These are phyloP conservation scores for Scenedesmus sp. DNA, from an alignment of 163 green algal genomes.

Conservation along the genomic window DNA sequence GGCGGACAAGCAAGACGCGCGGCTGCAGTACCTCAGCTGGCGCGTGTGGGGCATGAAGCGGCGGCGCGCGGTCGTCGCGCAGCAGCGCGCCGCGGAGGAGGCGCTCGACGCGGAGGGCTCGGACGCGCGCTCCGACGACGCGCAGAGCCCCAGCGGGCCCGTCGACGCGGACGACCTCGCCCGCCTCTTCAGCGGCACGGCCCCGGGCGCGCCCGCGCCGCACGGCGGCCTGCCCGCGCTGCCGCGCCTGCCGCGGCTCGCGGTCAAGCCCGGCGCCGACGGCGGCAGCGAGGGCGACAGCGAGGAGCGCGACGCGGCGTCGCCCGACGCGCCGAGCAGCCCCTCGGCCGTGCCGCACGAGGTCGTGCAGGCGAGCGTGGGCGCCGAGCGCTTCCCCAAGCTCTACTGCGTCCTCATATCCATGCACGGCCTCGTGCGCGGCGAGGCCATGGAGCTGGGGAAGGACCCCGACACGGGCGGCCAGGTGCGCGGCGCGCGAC, in stretches of 20 bases:
- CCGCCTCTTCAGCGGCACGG: conserved; percentile 3
- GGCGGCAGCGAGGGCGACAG: neutral
- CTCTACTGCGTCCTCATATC: conserved; percentile 96
- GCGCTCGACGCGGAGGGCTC: conserved; percentile 19
- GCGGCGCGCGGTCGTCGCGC: conserved; percentile 53
- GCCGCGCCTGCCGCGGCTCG: conserved; percentile 14
- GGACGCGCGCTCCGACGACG: conserved; percentile 14
- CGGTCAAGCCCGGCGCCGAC: neutral
- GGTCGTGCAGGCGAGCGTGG: conserved; percentile 27
- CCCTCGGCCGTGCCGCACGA: neutral
- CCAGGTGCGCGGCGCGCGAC: conserved; percentile 84
- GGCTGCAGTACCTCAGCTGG: conserved; percentile 93
- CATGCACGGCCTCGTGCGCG: conserved; percentile 93
- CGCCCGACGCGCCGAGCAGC: conserved; percentile 27
- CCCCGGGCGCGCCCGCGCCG: no score
- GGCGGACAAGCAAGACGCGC: conserved; percentile 74
- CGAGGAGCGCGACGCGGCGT: conserved; percentile 8
- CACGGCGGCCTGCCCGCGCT: no score
- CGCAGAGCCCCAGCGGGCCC: neutral
- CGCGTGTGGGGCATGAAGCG: conserved; percentile 93
- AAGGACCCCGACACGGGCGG: conserved; percentile 95
- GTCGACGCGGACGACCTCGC: conserved; percentile 33
- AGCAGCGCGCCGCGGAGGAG: conserved; percentile 1
- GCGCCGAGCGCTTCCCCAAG: conserved; percentile 50
- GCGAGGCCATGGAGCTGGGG: conserved; percentile 95